Percentiles rank a stretch among this genome's conserved stretches.
Evolutionary conservation across 306 rosid species (phyloP).

Genomic region (Inga oerstediana): DNA sequence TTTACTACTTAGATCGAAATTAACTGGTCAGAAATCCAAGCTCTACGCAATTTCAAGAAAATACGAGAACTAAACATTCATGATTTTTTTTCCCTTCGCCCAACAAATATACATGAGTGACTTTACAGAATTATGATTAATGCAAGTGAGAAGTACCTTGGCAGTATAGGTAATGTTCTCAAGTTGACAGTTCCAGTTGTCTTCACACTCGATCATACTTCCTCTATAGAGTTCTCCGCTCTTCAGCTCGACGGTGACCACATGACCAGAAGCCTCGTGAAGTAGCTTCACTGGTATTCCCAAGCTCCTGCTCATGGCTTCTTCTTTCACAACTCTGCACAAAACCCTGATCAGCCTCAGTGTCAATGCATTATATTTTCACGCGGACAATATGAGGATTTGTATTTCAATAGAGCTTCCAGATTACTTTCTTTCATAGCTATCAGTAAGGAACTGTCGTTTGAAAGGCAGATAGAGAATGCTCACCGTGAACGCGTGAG

Average conservation of each 20-base stretch:
- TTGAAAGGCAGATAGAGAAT: neutral
- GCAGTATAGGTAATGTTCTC: constrained; percentile 98
- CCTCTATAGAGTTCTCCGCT: constrained; percentile 99
- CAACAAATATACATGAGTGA: neutral
- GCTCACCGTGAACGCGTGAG: neutral
- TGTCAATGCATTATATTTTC: neutral
- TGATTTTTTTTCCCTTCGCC: neutral
- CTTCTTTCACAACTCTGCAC: constrained; percentile 7
- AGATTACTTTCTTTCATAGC: neutral
- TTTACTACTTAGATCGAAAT: neutral
- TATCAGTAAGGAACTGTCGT: neutral
- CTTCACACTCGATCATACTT: constrained; percentile 96
- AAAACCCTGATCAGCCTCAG: constrained; percentile 48
- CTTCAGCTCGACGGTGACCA: constrained; percentile 94
- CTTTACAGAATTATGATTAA: neutral
- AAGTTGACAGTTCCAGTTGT: constrained; percentile 99
- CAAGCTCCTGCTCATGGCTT: constrained; percentile 86
- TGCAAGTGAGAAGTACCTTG: constrained; percentile 48
- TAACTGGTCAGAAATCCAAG: neutral
- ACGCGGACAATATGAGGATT: neutral
- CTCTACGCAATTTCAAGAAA: neutral
- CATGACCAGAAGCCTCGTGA: constrained; percentile 96
- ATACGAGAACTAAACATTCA: neutral
- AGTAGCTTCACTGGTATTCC: constrained; percentile 99
- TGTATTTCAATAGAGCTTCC: neutral